These are phyloP conservation scores for Pisolithus tinctorius DNA, from an alignment of 768 basidiomycete genomes.

Conservation along the genomic window DNA sequence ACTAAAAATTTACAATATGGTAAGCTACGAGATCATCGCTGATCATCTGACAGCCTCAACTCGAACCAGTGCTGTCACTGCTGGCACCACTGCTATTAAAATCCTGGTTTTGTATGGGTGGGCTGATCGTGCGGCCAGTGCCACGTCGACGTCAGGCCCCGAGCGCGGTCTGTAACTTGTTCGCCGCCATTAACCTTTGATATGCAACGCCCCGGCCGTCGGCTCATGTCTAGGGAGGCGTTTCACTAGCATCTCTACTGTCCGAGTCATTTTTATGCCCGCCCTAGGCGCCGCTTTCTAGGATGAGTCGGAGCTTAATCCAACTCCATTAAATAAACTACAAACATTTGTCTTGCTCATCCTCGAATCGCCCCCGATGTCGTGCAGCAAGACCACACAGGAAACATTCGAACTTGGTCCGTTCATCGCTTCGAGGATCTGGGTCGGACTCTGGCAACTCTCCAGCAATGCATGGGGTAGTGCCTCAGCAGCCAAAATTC, in stretches of 20 bases:
- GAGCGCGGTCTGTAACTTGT: background rate
- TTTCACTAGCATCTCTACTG: too few species aligned
- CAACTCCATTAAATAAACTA: slow-evolving; percentile 16
- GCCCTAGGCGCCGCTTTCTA: too few species aligned
- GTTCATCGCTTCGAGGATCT: slow-evolving; percentile 54
- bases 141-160: slow-evolving; percentile 1
- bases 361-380: slow-evolving; percentile 14
- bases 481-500: slow-evolving; percentile 57
- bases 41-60: background rate
- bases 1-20: background rate
- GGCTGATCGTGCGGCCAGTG: background rate
- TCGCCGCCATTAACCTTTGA: background rate
- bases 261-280: too few species aligned
- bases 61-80: background rate
- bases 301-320: slow-evolving; percentile 26
- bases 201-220: too few species aligned
- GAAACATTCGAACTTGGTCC: slow-evolving; percentile 55
- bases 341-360: slow-evolving; percentile 6
- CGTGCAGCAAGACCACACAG: slow-evolving; percentile 6
- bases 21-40: background rate
- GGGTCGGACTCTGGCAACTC: slow-evolving; percentile 81
- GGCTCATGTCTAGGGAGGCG: too few species aligned
- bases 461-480: slow-evolving; percentile 84
- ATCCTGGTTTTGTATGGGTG: background rate
- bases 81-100: slow-evolving; percentile 16